These are phyloP conservation scores for Penicillium sp. DNA, from an alignment of 2,329 filamentous ascomycete species.

Conservation along the genomic window DNA sequence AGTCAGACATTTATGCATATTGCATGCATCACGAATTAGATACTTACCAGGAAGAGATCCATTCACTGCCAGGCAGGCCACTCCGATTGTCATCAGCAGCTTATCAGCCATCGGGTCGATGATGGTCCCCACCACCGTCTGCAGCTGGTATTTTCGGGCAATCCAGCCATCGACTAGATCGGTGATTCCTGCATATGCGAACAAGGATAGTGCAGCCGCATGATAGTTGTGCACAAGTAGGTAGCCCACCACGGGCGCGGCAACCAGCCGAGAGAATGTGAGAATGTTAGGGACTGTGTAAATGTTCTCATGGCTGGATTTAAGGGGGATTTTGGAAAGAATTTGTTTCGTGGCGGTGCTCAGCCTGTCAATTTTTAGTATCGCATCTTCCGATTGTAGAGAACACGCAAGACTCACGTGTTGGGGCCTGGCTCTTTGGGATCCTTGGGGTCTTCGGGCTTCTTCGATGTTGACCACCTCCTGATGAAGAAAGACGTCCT, in stretches of 20 bases:
- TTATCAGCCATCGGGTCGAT: constrained; percentile 98
- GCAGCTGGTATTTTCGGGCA: constrained; percentile 76
- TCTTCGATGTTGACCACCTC: constrained; percentile 25
- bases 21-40: not conserved
- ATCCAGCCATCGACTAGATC: constrained; percentile 94
- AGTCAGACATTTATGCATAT: not conserved
- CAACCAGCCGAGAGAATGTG: constrained; percentile 77
- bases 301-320: constrained; percentile 71
- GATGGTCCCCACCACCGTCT: constrained; percentile 90
- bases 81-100: constrained; percentile 86
- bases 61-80: constrained; percentile 77
- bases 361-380: constrained; percentile 10
- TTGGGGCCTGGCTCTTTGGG: constrained; percentile 1
- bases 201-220: constrained; percentile 73
- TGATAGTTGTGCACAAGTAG: constrained; percentile 80
- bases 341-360: constrained; percentile 27
- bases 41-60: constrained; percentile 70
- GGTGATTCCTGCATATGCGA: constrained; percentile 85
- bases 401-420: constrained; percentile 13
- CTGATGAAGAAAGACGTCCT: constrained; percentile 12
- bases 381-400: not conserved
- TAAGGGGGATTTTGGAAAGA: constrained; percentile 31
- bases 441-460: constrained; percentile 16
- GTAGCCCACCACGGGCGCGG: constrained; percentile 82
- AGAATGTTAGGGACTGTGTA: constrained; percentile 95